Evolutionary conservation across 805 yeast genomes (phyloP).

Genomic region (Ogataea henricii): DNA sequence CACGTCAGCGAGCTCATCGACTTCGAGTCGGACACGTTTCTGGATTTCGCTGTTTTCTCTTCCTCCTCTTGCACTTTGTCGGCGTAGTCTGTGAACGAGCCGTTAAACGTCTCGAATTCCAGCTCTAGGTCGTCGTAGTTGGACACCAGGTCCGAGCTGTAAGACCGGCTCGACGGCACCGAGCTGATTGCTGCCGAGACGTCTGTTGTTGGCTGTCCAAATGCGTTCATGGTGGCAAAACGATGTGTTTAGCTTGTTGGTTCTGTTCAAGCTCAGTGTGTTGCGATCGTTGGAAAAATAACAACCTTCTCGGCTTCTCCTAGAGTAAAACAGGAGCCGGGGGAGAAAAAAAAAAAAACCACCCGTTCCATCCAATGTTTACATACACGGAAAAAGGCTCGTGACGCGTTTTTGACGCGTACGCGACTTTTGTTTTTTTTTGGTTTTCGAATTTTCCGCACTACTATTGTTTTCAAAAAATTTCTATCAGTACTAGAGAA

Average conservation of each 20-base stretch:
- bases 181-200: constrained; percentile 1
- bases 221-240: constrained; percentile 7
- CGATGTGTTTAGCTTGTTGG: too few species aligned
- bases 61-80: constrained; percentile 13
- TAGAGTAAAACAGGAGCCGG: neutral
- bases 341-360: neutral
- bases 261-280: too few species aligned
- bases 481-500: neutral
- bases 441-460: too few species aligned
- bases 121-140: constrained; percentile 32
- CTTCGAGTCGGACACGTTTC: constrained; percentile 7
- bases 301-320: neutral
- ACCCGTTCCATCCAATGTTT: neutral
- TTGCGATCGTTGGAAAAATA: too few species aligned
- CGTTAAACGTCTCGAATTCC: constrained; percentile 36
- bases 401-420: neutral
- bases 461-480: neutral
- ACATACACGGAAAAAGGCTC: constrained; percentile 1
- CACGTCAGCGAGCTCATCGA: constrained; percentile 22
- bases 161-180: constrained; percentile 20
- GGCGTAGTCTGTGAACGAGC: constrained; percentile 33
- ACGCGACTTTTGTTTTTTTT: constrained; percentile 3
- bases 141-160: constrained; percentile 24
- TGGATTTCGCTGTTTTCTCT: neutral
- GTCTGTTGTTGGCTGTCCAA: constrained; percentile 4